Conservation (phyloP, 2,329 filamentous ascomycete species). For the Neonectria sp. region DNA sequence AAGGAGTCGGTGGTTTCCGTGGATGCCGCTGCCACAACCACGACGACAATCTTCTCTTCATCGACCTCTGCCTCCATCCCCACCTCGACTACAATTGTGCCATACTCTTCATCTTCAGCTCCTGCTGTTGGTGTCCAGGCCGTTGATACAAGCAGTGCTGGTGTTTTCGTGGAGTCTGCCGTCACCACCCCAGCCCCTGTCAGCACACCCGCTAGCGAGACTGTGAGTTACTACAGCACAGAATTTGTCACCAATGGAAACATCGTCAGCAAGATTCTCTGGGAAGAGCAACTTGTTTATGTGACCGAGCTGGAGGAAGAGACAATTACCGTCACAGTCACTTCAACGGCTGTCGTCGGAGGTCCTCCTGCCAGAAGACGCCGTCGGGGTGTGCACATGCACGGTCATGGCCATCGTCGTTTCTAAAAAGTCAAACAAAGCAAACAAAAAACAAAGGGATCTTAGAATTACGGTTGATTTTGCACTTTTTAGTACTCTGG, state of each 20-base stretch:
- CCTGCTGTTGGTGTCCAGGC: constrained; percentile 31
- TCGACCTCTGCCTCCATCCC: constrained; percentile 4
- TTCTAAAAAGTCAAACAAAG: constrained; percentile 39
- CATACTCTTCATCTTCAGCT: constrained; percentile 21
- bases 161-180: constrained; percentile 33
- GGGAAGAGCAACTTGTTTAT: constrained; percentile 69
- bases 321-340: constrained; percentile 58
- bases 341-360: constrained; percentile 46
- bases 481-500: constrained; percentile 49
- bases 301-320: constrained; percentile 62
- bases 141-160: constrained; percentile 25
- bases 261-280: constrained; percentile 69
- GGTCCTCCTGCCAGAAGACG: constrained; percentile 40
- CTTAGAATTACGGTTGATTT: constrained; percentile 37
- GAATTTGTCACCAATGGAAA: constrained; percentile 66
- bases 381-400: constrained; percentile 53
- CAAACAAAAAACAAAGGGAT: constrained; percentile 34
- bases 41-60: constrained; percentile 13
- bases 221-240: constrained; percentile 62
- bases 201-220: constrained; percentile 49
- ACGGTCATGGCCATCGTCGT: constrained; percentile 53
- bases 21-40: constrained; percentile 35
- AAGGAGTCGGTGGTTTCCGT: constrained; percentile 49
- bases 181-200: constrained; percentile 48
- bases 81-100: constrained; percentile 26